Conservation (phyloP, 768 basidiomycete genomes). For the Auricularia sp. region DNA sequence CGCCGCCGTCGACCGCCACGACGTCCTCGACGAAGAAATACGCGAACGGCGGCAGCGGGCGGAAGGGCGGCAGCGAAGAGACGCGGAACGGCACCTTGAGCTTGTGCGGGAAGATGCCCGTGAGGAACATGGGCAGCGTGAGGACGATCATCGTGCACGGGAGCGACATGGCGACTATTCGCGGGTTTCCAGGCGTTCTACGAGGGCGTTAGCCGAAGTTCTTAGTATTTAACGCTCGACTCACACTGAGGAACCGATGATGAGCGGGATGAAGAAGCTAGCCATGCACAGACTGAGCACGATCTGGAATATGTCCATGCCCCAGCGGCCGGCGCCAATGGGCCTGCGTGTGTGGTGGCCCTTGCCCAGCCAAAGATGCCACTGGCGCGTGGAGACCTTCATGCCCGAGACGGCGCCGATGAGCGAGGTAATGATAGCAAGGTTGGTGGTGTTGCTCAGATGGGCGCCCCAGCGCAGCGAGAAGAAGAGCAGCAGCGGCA, state of each 20-base stretch:
- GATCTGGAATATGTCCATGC: conserved; percentile 19
- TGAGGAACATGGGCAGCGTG: conserved; percentile 19
- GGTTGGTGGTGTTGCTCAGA: conserved; percentile 19
- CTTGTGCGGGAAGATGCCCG: conserved; percentile 16
- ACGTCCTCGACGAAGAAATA: conserved; percentile 23
- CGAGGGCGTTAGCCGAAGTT: background rate
- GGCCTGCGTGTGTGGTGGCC: conserved; percentile 17
- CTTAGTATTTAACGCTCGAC: conserved; percentile 1
- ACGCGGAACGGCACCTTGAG: conserved; percentile 20
- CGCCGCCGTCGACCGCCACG: conserved; percentile 23
- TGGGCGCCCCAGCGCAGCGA: conserved; percentile 21
- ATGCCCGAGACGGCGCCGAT: conserved; percentile 21
- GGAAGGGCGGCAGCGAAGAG: conserved; percentile 18
- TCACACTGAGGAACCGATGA: conserved; percentile 22
- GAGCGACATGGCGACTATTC: conserved; percentile 19
- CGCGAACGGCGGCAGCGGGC: conserved; percentile 19
- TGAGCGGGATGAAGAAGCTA: conserved; percentile 19
- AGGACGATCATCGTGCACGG: conserved; percentile 19
- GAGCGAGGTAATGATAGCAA: conserved; percentile 23
- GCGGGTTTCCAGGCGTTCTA: conserved; percentile 16
- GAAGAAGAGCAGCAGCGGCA: conserved; percentile 23
- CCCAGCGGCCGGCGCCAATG: conserved; percentile 20
- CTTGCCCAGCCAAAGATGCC: conserved; percentile 16
- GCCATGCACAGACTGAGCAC: conserved; percentile 16
- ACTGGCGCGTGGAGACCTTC: conserved; percentile 18